Conservation (phyloP, 495 filamentous ascomycete species). For the Penicillium pulvis region DNA sequence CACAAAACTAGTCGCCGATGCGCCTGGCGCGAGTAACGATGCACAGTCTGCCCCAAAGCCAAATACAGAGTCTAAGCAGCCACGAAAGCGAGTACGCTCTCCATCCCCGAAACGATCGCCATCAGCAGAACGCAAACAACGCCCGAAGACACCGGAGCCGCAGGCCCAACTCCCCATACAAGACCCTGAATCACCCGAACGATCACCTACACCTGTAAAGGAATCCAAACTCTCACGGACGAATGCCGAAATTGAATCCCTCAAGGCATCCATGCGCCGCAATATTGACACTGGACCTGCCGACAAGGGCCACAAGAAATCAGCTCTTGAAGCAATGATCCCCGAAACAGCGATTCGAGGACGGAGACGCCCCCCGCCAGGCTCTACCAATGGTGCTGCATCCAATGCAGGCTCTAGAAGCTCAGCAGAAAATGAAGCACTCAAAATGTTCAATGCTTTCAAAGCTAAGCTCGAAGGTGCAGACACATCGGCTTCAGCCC, state of each 20-base stretch:
- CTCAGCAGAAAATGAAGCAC: conserved; percentile 60
- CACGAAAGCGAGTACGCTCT: conserved; percentile 13
- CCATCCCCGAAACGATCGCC: conserved; percentile 14
- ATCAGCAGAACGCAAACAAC: conserved; percentile 32
- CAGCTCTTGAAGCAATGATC: conserved; percentile 77
- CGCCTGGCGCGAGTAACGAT: conserved; percentile 28
- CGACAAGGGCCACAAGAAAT: conserved; percentile 61
- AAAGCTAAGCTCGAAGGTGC: conserved; percentile 71
- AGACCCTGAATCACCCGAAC: conserved; percentile 51
- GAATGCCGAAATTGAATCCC: conserved; percentile 85
- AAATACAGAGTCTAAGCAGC: conserved; percentile 10
- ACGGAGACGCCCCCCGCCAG: conserved; percentile 70
- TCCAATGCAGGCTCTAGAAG: conserved; percentile 27
- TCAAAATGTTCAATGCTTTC: conserved; percentile 75
- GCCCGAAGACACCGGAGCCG: conserved; percentile 17
- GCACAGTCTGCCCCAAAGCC: conserved; percentile 15
- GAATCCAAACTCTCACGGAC: conserved; percentile 70
- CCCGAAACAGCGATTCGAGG: conserved; percentile 78
- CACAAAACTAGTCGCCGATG: conserved; percentile 68
- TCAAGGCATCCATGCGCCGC: conserved; percentile 92
- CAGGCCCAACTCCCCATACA: conserved; percentile 38
- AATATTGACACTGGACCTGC: conserved; percentile 61
- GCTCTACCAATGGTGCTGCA: conserved; percentile 35
- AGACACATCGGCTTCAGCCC: conserved; percentile 36
- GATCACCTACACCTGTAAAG: conserved; percentile 50